Evolutionary conservation across 148 eudicot genomes (phyloP).

Genomic region (Beta vulgaris): DNA sequence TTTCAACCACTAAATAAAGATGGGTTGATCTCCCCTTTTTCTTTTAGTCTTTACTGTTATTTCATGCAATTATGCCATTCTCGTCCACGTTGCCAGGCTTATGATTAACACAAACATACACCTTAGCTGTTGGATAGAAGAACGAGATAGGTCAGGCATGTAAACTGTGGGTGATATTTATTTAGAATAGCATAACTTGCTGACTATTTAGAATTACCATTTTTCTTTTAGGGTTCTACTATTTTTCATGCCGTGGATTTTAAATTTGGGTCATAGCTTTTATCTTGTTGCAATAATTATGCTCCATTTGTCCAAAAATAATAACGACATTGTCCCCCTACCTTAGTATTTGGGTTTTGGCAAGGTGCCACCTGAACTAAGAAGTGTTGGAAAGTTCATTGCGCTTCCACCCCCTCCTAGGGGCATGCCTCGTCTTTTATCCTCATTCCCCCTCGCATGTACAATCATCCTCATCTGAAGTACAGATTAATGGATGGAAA

Average conservation of each 20-base stretch:
- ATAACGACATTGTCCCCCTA: background rate
- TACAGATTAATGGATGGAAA: too few species aligned
- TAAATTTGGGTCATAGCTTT: background rate
- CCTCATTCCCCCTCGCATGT: background rate
- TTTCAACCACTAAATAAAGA: background rate
- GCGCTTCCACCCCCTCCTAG: background rate
- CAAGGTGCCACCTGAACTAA: background rate
- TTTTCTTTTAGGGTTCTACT: background rate
- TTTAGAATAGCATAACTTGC: background rate
- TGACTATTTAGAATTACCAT: background rate
- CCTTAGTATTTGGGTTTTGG: background rate
- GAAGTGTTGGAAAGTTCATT: background rate
- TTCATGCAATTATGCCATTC: background rate
- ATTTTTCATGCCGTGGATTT: background rate
- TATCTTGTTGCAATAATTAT: background rate
- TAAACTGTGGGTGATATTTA: background rate
- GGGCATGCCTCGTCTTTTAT: background rate
- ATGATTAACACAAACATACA: background rate
- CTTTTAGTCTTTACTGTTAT: background rate
- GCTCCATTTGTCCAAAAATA: background rate
- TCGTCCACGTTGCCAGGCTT: background rate
- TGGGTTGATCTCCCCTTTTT: background rate
- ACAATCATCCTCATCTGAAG: background rate
- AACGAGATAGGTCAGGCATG: background rate
- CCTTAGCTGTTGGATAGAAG: background rate